A percentile compares a stretch with the other conserved stretches of the same genome.
phyloP scores from a whole-genome alignment of 768 basidiomycete genomes.

The Goffeauzyma gilvescens region DNA sequence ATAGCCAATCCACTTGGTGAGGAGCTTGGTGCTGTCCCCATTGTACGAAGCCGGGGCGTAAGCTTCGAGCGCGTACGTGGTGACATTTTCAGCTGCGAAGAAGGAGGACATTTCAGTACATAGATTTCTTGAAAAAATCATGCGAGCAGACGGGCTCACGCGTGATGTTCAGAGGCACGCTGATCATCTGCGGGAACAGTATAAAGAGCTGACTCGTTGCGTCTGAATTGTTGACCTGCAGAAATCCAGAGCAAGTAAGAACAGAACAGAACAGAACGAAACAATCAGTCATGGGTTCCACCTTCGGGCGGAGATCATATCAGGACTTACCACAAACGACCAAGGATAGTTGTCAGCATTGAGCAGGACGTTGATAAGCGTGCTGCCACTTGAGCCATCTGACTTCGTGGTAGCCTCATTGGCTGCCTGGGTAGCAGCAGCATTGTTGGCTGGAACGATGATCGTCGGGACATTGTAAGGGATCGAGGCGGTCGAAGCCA shows the following conservation, averaged over 20 bases:
- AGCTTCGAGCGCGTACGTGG: constrained; percentile 47
- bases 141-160: constrained; percentile 26
- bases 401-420: constrained; percentile 15
- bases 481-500: constrained; percentile 25
- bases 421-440: constrained; percentile 18
- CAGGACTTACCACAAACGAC: constrained; percentile 24
- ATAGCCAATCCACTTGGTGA: constrained; percentile 54
- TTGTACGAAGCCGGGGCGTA: constrained; percentile 46
- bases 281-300: too few species aligned
- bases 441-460: constrained; percentile 28
- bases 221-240: constrained; percentile 36
- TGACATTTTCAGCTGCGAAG: constrained; percentile 31
- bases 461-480: constrained; percentile 28
- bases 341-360: constrained; percentile 24
- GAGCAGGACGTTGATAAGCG: constrained; percentile 25
- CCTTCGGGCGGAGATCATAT: too few species aligned
- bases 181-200: constrained; percentile 42
- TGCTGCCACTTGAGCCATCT: constrained; percentile 11
- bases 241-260: background rate
- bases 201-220: constrained; percentile 61
- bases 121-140: too few species aligned
- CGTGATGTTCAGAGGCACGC: constrained; percentile 36
- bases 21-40: constrained; percentile 40
- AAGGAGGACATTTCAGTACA: constrained; percentile 30
- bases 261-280: background rate